These are phyloP conservation scores for Mikania micrantha DNA, from an alignment of 129 eudicot species.

Conservation along the genomic window DNA sequence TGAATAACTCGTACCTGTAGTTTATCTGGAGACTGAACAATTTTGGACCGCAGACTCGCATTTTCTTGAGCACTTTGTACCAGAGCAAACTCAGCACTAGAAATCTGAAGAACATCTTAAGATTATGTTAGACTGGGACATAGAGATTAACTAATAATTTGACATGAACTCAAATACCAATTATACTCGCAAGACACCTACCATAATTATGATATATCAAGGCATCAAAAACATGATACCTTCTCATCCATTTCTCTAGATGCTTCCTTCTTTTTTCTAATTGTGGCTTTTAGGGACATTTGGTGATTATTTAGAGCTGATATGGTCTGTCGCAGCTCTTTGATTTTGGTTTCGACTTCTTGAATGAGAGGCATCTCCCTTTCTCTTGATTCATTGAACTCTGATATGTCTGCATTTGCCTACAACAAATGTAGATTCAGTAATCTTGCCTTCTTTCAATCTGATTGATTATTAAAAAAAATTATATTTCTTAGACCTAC, in stretches of 20 bases:
- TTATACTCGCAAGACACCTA: neutral
- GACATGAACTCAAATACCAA: neutral
- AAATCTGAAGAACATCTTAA: slow-evolving; percentile 32
- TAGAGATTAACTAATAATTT: neutral
- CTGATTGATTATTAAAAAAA: neutral
- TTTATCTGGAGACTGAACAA: slow-evolving; percentile 93
- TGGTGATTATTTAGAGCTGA: slow-evolving; percentile 68
- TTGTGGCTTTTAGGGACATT: slow-evolving; percentile 42
- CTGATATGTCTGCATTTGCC: slow-evolving; percentile 60
- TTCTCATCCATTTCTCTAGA: slow-evolving; percentile 67
- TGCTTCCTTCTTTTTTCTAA: slow-evolving; percentile 56
- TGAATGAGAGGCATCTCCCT: slow-evolving; percentile 66
- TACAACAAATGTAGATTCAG: slow-evolving; percentile 18
- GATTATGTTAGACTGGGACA: slow-evolving; percentile 2
- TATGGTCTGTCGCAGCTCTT: slow-evolving; percentile 57
- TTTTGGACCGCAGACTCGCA: slow-evolving; percentile 71
- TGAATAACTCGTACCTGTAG: slow-evolving; percentile 53
- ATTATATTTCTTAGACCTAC: slow-evolving; percentile 25
- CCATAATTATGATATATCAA: neutral
- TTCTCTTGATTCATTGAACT: slow-evolving; percentile 54
- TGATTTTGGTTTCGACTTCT: slow-evolving; percentile 58
- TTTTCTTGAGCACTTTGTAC: slow-evolving; percentile 78
- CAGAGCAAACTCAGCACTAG: slow-evolving; percentile 74
- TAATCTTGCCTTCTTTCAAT: neutral
- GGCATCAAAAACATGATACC: slow-evolving; percentile 31